Evolutionary conservation across 768 basidiomycete species (phyloP).

Genomic region (Russula griseocarnosa): DNA sequence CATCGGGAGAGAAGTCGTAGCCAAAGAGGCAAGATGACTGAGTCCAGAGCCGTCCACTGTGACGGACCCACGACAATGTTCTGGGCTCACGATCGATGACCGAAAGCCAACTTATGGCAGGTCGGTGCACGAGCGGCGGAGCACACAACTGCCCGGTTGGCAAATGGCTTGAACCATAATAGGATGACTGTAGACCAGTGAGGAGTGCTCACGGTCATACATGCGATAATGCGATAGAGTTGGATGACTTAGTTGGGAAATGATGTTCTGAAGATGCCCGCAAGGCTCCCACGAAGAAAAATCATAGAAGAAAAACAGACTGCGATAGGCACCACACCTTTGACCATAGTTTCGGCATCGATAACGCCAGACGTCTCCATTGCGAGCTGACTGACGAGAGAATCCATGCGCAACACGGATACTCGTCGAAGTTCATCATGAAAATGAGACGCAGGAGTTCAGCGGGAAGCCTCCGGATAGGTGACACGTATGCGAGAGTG

Average conservation of each 20-base stretch:
- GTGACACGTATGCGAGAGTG: constrained; percentile 64
- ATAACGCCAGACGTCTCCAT: constrained; percentile 63
- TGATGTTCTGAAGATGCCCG: constrained; percentile 15
- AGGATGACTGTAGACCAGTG: constrained; percentile 6
- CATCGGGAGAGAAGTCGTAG: constrained; percentile 21
- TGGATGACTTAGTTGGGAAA: constrained; percentile 13
- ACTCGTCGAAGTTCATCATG: constrained; percentile 59
- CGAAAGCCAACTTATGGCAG: constrained; percentile 12
- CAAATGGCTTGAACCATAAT: constrained; percentile 8
- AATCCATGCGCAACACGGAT: constrained; percentile 74
- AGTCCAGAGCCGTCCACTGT: constrained; percentile 9
- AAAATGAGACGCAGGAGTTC: constrained; percentile 77
- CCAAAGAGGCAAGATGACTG: constrained; percentile 14
- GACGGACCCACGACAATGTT: constrained; percentile 9
- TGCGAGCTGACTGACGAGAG: constrained; percentile 62
- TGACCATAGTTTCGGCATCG: constrained; percentile 71
- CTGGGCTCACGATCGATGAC: constrained; percentile 13
- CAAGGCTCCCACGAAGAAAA: constrained; percentile 20
- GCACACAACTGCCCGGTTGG: constrained; percentile 15
- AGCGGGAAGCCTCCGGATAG: constrained; percentile 63
- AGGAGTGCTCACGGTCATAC: constrained; percentile 4
- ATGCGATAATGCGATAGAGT: constrained; percentile 24
- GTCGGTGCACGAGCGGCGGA: constrained; percentile 16
- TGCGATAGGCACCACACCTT: constrained; percentile 45
- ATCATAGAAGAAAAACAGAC: constrained; percentile 31